phyloP scores from a whole-genome alignment of 768 basidiomycete species.

The Xerocomus brunneocitrinus region DNA sequence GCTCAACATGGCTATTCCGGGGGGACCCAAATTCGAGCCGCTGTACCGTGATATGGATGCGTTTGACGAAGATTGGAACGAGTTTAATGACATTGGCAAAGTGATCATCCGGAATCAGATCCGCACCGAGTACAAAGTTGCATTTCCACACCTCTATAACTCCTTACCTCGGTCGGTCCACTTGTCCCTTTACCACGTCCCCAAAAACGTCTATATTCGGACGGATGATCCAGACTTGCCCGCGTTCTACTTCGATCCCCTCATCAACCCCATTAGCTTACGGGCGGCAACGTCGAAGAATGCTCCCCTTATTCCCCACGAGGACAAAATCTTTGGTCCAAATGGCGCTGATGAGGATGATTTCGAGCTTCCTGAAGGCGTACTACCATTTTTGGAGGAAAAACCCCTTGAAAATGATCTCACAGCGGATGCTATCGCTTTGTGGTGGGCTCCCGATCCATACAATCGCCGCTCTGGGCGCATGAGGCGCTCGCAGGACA shows the following conservation, averaged over 20 bases:
- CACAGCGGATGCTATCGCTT: conserved; percentile 93
- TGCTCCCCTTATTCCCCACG: conserved; percentile 76
- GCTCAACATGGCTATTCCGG: conserved; percentile 94
- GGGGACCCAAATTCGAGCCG: conserved; percentile 98
- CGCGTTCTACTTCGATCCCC: conserved; percentile 97
- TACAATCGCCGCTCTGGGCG: conserved; percentile 89
- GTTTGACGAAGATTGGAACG: conserved; percentile 99
- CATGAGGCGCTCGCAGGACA: conserved; percentile 91
- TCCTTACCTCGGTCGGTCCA: conserved; percentile 93
- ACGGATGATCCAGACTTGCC: conserved; percentile 99
- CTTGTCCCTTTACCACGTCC: conserved; percentile 86
- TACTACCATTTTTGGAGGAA: conserved; percentile 77
- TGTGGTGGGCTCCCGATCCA: conserved; percentile 99
- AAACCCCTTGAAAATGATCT: conserved; percentile 82
- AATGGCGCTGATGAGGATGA: conserved; percentile 82
- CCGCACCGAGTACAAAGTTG: conserved; percentile 98
- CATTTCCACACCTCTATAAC: conserved; percentile 98
- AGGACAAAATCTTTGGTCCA: conserved; percentile 88
- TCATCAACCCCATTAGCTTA: conserved; percentile 95
- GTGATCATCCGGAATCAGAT: conserved; percentile 99
- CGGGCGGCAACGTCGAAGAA: conserved; percentile 85
- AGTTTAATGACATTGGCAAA: conserved; percentile 99
- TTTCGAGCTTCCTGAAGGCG: conserved; percentile 75
- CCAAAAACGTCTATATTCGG: conserved; percentile 98
- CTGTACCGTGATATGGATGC: conserved; percentile 95